phyloP scores from a whole-genome alignment of 1,284 basidiomycete species.

The Fomitopsis pinicola region DNA sequence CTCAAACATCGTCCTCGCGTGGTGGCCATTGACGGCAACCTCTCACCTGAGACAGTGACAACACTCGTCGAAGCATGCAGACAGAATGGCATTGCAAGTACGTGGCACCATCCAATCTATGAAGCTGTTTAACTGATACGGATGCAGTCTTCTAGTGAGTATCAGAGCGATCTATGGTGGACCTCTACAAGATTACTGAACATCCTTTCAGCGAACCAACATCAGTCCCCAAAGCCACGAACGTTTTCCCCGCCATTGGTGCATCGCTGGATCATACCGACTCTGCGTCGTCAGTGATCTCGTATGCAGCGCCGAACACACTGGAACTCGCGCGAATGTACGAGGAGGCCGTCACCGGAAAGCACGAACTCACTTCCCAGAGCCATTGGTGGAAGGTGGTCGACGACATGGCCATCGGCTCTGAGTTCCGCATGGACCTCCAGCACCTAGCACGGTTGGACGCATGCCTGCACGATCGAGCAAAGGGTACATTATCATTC shows the following conservation, averaged over 20 bases:
- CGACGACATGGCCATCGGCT: conserved; percentile 57
- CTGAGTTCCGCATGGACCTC: conserved; percentile 61
- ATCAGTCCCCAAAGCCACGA: conserved; percentile 73
- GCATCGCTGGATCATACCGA: conserved; percentile 26
- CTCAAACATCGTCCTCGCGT: conserved; percentile 46
- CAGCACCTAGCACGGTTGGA: conserved; percentile 50
- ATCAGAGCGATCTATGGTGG: neutral
- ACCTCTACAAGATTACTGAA: conserved; percentile 1
- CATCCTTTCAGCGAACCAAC: conserved; percentile 70
- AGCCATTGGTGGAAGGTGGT: conserved; percentile 62
- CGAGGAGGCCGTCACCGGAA: conserved; percentile 41
- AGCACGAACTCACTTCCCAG: conserved; percentile 45
- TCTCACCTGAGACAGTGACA: conserved; percentile 51
- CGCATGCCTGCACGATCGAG: conserved; percentile 34
- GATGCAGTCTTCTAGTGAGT: conserved; percentile 57
- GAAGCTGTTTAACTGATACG: neutral
- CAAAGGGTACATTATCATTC: conserved; percentile 54
- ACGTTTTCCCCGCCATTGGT: conserved; percentile 64
- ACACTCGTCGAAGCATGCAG: conserved; percentile 48
- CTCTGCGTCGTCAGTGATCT: conserved; percentile 41
- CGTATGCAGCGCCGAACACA: conserved; percentile 77
- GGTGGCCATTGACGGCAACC: conserved; percentile 83
- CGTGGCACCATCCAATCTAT: conserved; percentile 20
- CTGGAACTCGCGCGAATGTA: conserved; percentile 73
- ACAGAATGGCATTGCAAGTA: conserved; percentile 47